Conservation (phyloP, 2,329 filamentous ascomycete species). For the Paecilomyces niveus region DNA sequence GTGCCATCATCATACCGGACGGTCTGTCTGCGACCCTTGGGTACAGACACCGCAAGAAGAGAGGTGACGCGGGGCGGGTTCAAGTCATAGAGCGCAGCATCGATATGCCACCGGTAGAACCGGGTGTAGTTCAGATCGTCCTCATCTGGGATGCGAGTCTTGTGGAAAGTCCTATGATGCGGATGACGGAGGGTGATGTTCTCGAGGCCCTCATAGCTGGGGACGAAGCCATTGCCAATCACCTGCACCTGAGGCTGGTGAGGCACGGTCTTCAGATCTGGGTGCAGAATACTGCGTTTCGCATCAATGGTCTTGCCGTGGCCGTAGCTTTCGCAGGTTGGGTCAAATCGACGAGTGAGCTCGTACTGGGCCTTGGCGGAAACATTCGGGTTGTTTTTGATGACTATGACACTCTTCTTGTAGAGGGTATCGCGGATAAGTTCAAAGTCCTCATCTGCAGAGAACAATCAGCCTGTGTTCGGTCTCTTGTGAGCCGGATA, state of each 20-base stretch:
- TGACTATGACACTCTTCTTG: constrained; percentile 60
- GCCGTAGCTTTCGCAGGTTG: constrained; percentile 57
- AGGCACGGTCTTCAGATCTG: constrained; percentile 72
- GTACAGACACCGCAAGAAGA: constrained; percentile 66
- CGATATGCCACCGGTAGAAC: constrained; percentile 75
- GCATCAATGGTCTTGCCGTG: constrained; percentile 68
- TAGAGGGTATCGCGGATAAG: constrained; percentile 60
- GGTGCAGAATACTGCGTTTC: constrained; percentile 61
- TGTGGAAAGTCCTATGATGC: constrained; percentile 71
- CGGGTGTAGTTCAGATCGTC: constrained; percentile 52
- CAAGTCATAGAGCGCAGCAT: constrained; percentile 67
- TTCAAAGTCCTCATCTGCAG: constrained; percentile 55
- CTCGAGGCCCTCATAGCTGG: constrained; percentile 62
- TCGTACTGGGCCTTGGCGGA: constrained; percentile 67
- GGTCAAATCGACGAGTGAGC: constrained; percentile 68
- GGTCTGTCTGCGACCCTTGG: constrained; percentile 57
- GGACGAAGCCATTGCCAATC: constrained; percentile 67
- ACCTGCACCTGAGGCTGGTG: constrained; percentile 75
- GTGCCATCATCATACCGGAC: constrained; percentile 68
- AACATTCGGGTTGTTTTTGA: constrained; percentile 59
- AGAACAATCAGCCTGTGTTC: background rate
- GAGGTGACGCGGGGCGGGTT: constrained; percentile 68
- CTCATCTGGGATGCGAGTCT: constrained; percentile 54
- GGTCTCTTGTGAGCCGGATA: background rate
- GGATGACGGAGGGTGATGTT: constrained; percentile 65